Conservation (phyloP, 2,329 filamentous ascomycete genomes). For the Xylaria sp. region DNA sequence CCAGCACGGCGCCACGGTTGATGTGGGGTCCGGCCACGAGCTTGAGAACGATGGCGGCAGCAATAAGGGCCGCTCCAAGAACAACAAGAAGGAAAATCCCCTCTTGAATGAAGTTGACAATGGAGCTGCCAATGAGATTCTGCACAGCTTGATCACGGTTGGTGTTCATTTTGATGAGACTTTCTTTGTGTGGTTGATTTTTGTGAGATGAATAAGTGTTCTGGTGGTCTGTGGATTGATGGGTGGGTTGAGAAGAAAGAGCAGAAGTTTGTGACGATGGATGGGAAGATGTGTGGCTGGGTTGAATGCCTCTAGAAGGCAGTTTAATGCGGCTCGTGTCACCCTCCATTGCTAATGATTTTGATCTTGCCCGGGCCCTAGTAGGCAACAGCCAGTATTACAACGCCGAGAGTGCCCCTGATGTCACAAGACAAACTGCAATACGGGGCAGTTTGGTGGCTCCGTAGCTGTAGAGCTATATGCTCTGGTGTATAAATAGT, state of each 20-base stretch:
- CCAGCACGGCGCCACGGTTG: background rate
- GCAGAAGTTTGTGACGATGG: background rate
- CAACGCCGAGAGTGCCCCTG: background rate
- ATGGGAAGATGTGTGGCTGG: conserved; percentile 11
- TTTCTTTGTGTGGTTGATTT: conserved; percentile 35
- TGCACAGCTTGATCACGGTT: conserved; percentile 29
- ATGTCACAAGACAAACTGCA: background rate
- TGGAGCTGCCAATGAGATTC: conserved; percentile 12
- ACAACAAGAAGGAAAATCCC: conserved; percentile 7
- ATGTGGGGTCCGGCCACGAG: conserved; percentile 5
- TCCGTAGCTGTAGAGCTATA: background rate
- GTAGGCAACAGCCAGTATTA: background rate
- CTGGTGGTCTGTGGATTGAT: conserved; percentile 5
- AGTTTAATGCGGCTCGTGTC: background rate
- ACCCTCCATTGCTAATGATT: conserved; percentile 22
- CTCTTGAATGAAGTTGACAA: conserved; percentile 16
- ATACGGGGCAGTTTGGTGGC: conserved; percentile 1
- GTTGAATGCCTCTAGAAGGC: conserved; percentile 6
- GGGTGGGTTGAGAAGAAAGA: background rate
- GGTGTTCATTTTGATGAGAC: conserved; percentile 38
- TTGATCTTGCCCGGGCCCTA: background rate
- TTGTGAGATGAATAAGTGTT: background rate
- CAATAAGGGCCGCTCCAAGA: background rate
- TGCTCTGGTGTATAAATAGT: background rate
- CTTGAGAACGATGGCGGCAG: conserved; percentile 3